These are phyloP conservation scores for Acer saccharum DNA, from an alignment of 345 rosid genomes.

Conservation along the genomic window DNA sequence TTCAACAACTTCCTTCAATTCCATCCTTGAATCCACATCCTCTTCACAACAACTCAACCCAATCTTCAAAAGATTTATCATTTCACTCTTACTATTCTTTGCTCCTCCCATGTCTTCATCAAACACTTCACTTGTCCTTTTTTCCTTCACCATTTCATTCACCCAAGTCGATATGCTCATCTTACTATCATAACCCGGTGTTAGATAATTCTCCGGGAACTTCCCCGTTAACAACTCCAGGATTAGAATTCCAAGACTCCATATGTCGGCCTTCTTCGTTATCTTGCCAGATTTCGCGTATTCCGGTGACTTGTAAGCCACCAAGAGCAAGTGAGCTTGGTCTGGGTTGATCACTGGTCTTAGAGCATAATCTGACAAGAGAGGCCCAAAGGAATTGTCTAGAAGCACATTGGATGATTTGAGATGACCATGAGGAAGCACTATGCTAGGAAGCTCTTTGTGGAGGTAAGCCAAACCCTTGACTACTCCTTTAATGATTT, in stretches of 20 bases:
- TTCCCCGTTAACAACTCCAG: slow-evolving; percentile 63
- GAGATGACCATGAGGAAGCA: slow-evolving; percentile 73
- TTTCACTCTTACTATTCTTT: slow-evolving; percentile 51
- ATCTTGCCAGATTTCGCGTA: slow-evolving; percentile 41
- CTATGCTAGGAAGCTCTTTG: slow-evolving; percentile 51
- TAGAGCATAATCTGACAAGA: slow-evolving; percentile 59
- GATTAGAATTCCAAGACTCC: slow-evolving; percentile 69
- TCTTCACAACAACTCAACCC: slow-evolving; percentile 78
- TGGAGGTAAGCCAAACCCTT: slow-evolving; percentile 65
- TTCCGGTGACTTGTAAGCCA: slow-evolving; percentile 75
- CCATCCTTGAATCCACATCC: slow-evolving; percentile 51
- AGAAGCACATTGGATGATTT: slow-evolving; percentile 81
- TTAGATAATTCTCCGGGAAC: slow-evolving; percentile 67
- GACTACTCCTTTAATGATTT: slow-evolving; percentile 65
- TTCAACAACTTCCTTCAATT: slow-evolving; percentile 47
- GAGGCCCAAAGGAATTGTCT: slow-evolving; percentile 49
- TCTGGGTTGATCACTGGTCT: slow-evolving; percentile 68
- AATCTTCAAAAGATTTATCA: slow-evolving; percentile 64
- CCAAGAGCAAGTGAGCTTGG: slow-evolving; percentile 58
- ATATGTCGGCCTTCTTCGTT: slow-evolving; percentile 62
- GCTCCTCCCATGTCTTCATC: slow-evolving; percentile 63
- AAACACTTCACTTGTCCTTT: slow-evolving; percentile 55
- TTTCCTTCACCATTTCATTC: slow-evolving; percentile 60
- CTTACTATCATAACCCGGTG: slow-evolving; percentile 38
- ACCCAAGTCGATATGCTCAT: slow-evolving; percentile 64